Percentiles rank a stretch among this genome's conserved stretches.
Conservation (phyloP, 2,329 filamentous ascomycete species). For the Phialocephala sp. region DNA sequence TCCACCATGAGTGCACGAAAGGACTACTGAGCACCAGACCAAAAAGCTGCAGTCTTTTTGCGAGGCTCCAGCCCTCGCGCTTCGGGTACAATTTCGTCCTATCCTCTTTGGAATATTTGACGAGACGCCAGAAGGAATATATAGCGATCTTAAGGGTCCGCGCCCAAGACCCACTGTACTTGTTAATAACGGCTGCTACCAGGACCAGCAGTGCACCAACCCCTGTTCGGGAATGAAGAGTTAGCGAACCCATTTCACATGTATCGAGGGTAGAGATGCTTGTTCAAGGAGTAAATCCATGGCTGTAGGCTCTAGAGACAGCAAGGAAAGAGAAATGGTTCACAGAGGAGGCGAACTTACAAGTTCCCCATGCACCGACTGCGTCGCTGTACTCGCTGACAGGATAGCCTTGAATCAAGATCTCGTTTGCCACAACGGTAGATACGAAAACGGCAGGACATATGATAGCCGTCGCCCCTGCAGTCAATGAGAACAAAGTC, state of each 20-base stretch:
- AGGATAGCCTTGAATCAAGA: conserved; percentile 15
- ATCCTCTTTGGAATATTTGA: conserved; percentile 10
- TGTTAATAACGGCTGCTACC: conserved; percentile 20
- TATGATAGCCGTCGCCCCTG: conserved; percentile 11
- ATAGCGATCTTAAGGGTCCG: not conserved
- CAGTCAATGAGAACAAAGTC: conserved; percentile 15
- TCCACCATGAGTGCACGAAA: conserved; percentile 3
- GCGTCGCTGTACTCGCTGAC: conserved; percentile 24
- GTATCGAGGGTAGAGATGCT: no score
- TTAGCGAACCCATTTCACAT: no score
- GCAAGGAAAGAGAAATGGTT: no score
- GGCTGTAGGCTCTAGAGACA: no score
- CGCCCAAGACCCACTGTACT: conserved; percentile 19
- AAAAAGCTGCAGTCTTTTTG: conserved; percentile 1
- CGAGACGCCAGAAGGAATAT: not conserved
- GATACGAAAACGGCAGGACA: conserved; percentile 20
- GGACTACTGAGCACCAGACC: not conserved
- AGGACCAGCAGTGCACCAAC: conserved; percentile 22
- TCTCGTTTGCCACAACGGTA: conserved; percentile 15
- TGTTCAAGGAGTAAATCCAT: no score
- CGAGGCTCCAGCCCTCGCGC: not conserved
- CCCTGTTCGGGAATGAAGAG: not conserved
- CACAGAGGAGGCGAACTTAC: no score
- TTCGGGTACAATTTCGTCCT: conserved; percentile 3
- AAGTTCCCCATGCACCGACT: conserved; percentile 24